These are phyloP conservation scores for Suillus americanus DNA, from an alignment of 768 basidiomycete genomes.

Conservation along the genomic window DNA sequence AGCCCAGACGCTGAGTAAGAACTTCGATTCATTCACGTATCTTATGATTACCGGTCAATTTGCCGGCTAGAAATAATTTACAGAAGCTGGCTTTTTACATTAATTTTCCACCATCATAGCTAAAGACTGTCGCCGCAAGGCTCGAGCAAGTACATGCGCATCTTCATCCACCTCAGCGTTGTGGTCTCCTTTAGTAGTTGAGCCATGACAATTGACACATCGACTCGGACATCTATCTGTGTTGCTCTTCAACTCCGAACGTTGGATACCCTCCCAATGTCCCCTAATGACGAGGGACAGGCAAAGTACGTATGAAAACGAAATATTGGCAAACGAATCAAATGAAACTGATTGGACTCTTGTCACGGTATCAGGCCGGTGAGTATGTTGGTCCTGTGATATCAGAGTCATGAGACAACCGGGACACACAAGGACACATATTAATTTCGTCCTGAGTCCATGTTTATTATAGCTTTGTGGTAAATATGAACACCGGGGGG, in stretches of 20 bases:
- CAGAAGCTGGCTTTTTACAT: too few relatives aligned
- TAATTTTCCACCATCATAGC: neutral
- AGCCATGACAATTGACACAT: neutral
- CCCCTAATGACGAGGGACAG: neutral
- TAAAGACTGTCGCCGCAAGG: neutral
- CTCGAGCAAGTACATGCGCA: neutral
- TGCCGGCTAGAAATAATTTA: neutral
- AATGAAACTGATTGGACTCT: neutral
- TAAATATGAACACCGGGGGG: neutral
- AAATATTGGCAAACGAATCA: neutral
- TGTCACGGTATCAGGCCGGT: neutral
- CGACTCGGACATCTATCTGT: too few relatives aligned
- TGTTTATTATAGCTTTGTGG: neutral
- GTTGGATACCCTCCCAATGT: neutral
- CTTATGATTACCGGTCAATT: constrained; percentile 3
- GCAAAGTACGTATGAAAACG: neutral
- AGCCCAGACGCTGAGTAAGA: neutral
- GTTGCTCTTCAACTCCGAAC: neutral
- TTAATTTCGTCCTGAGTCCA: neutral
- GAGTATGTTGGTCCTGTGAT: neutral
- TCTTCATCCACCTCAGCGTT: neutral
- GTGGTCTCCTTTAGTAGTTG: neutral
- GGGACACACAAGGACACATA: neutral
- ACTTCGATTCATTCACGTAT: neutral
- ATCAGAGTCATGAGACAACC: neutral